Evolutionary conservation across 805 yeast genomes (phyloP), one percentile per base, ranked within the genome.

Genomic region (Wickerhamomyces sydowiorum): DNA sequence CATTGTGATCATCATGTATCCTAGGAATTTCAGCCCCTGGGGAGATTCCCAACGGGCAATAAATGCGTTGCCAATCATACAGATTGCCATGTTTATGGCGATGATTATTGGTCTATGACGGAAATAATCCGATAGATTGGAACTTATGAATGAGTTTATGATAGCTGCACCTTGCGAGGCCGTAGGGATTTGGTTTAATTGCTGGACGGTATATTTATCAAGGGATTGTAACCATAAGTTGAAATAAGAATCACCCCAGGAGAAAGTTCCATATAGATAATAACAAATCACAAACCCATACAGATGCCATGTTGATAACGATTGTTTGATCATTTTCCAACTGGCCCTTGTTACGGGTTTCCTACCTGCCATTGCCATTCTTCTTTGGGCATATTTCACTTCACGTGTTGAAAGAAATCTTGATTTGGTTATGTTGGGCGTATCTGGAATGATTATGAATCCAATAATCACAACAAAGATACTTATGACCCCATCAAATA

Each of bases 371-470:
- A 37, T 4, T 19, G 39, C 45, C 48, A 39, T 44, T 40, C 50
- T 42, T 25, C 25, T 39, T 14, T 36, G 31, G n/a, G 50, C 50
- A 21, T 39, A 38, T 34, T 36, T 36, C 6, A 9, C 33, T 30
- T 47, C 50, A 9, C 37, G 19, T 9, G 40, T 39, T 25, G 17
- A 33, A 13, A 47, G 37, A 30, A 39, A 45, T 19, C 29, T 27
- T 4, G 59, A 51, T 37, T 22, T 45, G 2, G 47, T 39, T 2
- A 36, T 40, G 2, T 40, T 29, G 32, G 64, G 59, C 5, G 48
- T 39, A 37, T 77, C 81, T 7, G 80, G 80, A 37, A 74, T 65
- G 4, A 67, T 57, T 39, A 66, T 61, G 39, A 64, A 55, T 2
- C 72, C 74, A 21, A 54, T 39, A 5, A 67, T 32, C 1, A 66